These are phyloP conservation scores for Pisolithus sp. DNA, from an alignment of 768 basidiomycete genomes.

Conservation along the genomic window DNA sequence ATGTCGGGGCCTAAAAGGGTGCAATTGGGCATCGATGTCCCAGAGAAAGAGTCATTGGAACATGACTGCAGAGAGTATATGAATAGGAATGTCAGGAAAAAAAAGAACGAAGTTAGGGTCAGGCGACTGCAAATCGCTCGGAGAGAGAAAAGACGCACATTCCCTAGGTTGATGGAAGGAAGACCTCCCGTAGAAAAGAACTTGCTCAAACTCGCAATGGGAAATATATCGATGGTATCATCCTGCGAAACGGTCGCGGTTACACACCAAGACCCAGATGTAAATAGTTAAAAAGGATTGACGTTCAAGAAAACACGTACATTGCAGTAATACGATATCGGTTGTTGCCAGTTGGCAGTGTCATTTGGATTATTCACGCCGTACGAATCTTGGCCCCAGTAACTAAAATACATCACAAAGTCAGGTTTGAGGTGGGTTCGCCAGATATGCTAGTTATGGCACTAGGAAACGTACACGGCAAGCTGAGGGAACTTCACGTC, in stretches of 20 bases:
- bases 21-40: conserved; percentile 59
- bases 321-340: conserved; percentile 28
- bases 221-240: conserved; percentile 49
- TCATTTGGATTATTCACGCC: conserved; percentile 26
- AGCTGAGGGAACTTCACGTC: neutral
- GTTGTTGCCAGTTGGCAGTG: conserved; percentile 27
- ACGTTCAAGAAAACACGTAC: conserved; percentile 4
- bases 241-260: conserved; percentile 32
- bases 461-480: neutral
- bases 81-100: no score
- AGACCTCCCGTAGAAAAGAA: conserved; percentile 54
- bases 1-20: conserved; percentile 55
- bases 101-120: no score
- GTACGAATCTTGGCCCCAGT: conserved; percentile 35
- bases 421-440: neutral
- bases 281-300: no score
- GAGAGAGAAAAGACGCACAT: conserved; percentile 30
- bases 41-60: conserved; percentile 53
- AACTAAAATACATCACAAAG: conserved; percentile 10
- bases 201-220: conserved; percentile 54
- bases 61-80: conserved; percentile 46
- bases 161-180: conserved; percentile 56
- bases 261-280: neutral
- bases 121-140: conserved; percentile 23
- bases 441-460: neutral